Base-by-base conservation (phyloP, 2,329 filamentous ascomycete species). In the Tolypocladium tundrense region DNA sequence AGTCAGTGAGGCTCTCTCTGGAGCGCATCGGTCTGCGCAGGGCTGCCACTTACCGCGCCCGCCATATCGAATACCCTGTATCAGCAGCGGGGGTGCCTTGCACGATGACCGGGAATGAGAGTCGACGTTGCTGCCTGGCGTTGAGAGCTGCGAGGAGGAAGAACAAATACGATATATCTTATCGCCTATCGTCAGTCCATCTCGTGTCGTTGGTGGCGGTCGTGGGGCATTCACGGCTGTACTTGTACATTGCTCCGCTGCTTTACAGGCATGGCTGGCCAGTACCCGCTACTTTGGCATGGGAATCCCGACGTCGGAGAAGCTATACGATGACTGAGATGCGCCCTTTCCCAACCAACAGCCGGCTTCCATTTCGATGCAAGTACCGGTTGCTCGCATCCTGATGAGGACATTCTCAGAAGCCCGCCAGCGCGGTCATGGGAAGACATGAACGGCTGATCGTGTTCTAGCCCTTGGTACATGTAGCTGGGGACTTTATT, bases 1-100 rank as follows among this genome's bases (percentile, higher is more conserved):
- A 51, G 58, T 62, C 53, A 63, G 61, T 50, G 42, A 54, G 45
- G 27, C 45, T 9, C 45, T 54, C 55, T 52, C 43, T 0, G 24
- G 14, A 31, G 45, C 24, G 27, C 31, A 16, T 2, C 42, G n/a
- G 35, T 58, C 39, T 33, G 27, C 31, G 40, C 39, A 31, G 51
- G 16, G 55, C 41, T 45, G 33, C 16, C 21, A 64, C 68, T 61
- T 66, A 70, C 69, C 54, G 64, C 59, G 61, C 65, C 65, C 57
- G 66, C 66, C 69, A 70, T 70, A 50, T 59, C 61, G 43, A 52
- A 42, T n/a, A 41, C 48, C 48, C 48, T 19, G 31, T 35, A 19
- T 35, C 31, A 37, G 48, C 21, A 52, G 19, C 7, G 33, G 10
- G 48, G 31, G 19, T 8, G 3, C 31, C 48, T 35, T 51, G 31